Base-by-base conservation (phyloP, 2,329 filamentous ascomycete species). In the Teratosphaeria pseudoeucalypti region DNA sequence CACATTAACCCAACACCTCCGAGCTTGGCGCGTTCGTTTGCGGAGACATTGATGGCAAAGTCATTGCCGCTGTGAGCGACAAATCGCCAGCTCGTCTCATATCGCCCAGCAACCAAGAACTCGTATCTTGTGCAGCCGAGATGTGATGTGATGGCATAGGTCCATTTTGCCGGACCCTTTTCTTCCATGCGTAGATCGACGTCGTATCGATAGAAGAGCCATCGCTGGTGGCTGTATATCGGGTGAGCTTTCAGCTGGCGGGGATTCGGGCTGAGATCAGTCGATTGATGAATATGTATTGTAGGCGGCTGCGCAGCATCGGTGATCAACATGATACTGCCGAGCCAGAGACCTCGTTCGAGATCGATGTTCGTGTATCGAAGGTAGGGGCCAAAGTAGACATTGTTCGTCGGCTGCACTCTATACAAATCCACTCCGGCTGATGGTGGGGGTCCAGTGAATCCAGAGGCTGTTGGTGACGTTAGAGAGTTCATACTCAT, bases 51-150 rank as follows among this genome's bases (percentile, higher is more conserved):
- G 32, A 95, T 81, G 0, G 90, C 88, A 73, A 97, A 99, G 72
- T 99, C 94, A 70, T 97, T 97, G 3, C 92, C 92, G 14, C 92
- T 96, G 68, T 96, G 94, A 11, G 92, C 90, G 67, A 97, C 88
- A 72, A 97, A 97, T 27, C 92, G 87, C 94, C 94, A 99, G 69
- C 87, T 92, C 0, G 86, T 90, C 76, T 99, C 94, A 65, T 90
- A 80, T 60, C 90, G 87, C 6, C 92, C 92, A 23, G 94, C 94
- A 19, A 99, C 89, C 23, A 96, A 81, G 73, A 99, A 99, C 70
- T 99, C 94, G 73, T 97, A 99, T 29, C 94, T 84, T n/a, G 94
- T 97, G 76, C 94, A 99, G 37, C 94, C 94, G 23, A 97, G 80
- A 70, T 97, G 92, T 1, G 94, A 97, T 0, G 94, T 99, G 57